Evolutionary conservation across 2,329 filamentous ascomycete species (phyloP).

Genomic region (Apiospora pterosperma): DNA sequence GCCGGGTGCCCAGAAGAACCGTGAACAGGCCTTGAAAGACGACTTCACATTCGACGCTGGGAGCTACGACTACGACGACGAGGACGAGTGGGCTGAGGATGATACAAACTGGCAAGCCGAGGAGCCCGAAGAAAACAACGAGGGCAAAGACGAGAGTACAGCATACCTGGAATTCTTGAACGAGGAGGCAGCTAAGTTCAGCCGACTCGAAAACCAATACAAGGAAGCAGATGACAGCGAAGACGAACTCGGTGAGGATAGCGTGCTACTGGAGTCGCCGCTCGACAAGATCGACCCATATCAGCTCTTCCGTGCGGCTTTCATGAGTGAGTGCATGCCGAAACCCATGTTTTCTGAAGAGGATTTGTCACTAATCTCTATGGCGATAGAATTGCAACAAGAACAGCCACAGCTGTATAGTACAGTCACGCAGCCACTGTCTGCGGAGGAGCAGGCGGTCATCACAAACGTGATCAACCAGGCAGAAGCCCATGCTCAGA

Average conservation of each 20-base stretch:
- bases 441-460: constrained; percentile 19
- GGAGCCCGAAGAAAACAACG: constrained; percentile 57
- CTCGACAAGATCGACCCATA: constrained; percentile 96
- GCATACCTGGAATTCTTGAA: constrained; percentile 96
- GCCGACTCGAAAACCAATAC: constrained; percentile 49
- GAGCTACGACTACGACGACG: constrained; percentile 62
- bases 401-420: constrained; percentile 88
- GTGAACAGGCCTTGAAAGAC: constrained; percentile 87
- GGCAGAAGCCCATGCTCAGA: constrained; percentile 20
- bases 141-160: constrained; percentile 84
- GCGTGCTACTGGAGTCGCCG: constrained; percentile 86
- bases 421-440: constrained; percentile 59
- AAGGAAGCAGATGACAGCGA: constrained; percentile 63
- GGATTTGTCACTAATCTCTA: background rate
- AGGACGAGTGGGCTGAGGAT: constrained; percentile 80
- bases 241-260: constrained; percentile 89
- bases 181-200: constrained; percentile 88
- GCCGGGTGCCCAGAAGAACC: constrained; percentile 82
- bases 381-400: constrained; percentile 70
- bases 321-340: constrained; percentile 66
- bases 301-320: constrained; percentile 75
- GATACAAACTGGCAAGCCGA: constrained; percentile 79
- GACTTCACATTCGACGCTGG: constrained; percentile 70
- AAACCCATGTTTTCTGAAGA: background rate
- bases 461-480: constrained; percentile 21